Base-by-base conservation (phyloP, 805 yeast species). In the Vanderwaltozyma polyspora region DNA sequence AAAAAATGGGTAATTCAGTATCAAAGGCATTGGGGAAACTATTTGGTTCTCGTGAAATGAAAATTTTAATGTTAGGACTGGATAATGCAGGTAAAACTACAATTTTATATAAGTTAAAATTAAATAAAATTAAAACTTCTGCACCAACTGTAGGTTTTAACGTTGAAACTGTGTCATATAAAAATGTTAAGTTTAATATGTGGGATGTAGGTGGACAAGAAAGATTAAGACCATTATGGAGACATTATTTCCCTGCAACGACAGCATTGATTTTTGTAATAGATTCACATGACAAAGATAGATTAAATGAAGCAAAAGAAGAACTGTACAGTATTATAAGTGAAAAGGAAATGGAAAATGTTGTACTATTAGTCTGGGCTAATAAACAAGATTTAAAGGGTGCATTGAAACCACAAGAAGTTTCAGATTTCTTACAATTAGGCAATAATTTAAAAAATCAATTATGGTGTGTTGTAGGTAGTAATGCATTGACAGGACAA, bases 121-220 rank as follows among this genome's bases (percentile, higher is more conserved):
- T 81, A 41, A 86, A 87, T 38, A 82, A 73, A 49, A 70, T 81
- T 8, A 69, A 70, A 41, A 75, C 82, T 28, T 82, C 94, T 0
- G 91, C 85, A 5, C 95, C 95, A 16, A 87, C 95, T 0, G 94
- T 85, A 16, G 95, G 95, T 2, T 87, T 87, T 64, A 87, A 87
- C 60, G 91, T 83, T 32, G 94, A 83, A 59, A 79, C 89, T 3
- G 83, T 83, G 42, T 75, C 80, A 38, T 82, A 79, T 59, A 79
- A 78, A 55, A 81, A 81, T 57, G 78, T 82, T 38, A 76, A 81
- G 37, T 81, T 83, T 63, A 84, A 85, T 40, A 86, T 83, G 54
- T 83, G 94, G 94, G 94, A 83, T 59, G 91, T 91, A 41, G 96
- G 96, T 62, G 96, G 95, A 55, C 96, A 85, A 64, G 93, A 82